Base-by-base conservation (phyloP, 129 eudicot species). In the Silybum marianum region DNA sequence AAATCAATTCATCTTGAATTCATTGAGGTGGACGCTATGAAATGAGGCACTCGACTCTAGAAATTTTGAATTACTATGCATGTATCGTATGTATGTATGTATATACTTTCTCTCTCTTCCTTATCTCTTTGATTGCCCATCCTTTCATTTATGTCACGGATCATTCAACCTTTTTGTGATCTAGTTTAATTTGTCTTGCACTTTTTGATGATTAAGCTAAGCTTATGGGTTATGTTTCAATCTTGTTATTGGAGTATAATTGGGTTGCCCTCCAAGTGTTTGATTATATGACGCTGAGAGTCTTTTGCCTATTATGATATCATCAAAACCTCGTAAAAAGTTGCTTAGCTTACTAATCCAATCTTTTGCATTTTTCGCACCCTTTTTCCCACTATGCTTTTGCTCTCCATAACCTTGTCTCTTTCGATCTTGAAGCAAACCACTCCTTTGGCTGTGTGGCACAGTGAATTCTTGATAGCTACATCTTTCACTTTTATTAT, bases 121-220 rank as follows among this genome's bases (percentile, higher is more conserved):
- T 81, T 85, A 81, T 84, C 92, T 73, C 85, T 86, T 82, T 66
- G 80, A 73, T 65, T 14, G 82, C 78, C 86, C 82, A 83, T 83
- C 74, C 69, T 30, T 78, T 83, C 86, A 83, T 83, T 83, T 65
- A 83, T 83, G 78, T 62, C 82, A 83, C 77, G 51, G 78, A 58
- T 58, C 23, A 58, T 83, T 71, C 26, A 76, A 40, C 58, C 77
- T 82, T 82, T 77, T 77, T 63, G 69, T 83, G 78, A 75, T 69
- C 71, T 75, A 82, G 69, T 69, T 82, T 69, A 82, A 75, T 68
- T 69, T 34, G 46, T 71, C 70, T 76, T 83, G 74, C 79, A n/a
- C 34, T 71, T 88, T 84, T 67, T 82, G 81, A 74, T 76, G 74
- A 78, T 66, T 79, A 71, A 71, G 70, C 24, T 28, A 28, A 28